Conservation (phyloP, 2,329 filamentous ascomycete species). For the Arthroderma sp. region DNA sequence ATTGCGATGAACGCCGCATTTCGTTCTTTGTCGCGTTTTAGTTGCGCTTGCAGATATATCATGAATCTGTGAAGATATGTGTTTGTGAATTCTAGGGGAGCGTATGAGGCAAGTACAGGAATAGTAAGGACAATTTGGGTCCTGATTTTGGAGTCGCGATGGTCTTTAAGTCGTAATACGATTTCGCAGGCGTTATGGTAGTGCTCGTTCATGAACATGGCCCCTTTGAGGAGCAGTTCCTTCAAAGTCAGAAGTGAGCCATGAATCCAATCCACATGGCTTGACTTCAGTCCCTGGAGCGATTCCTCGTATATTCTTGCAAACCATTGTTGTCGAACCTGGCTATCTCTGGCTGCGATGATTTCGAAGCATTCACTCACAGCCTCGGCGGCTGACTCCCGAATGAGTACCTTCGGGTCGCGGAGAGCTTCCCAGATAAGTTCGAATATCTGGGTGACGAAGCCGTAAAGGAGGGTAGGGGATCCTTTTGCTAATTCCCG, state of each 20-base stretch:
- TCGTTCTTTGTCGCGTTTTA: conserved; percentile 88
- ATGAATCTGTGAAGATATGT: conserved; percentile 90
- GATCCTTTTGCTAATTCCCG: conserved; percentile 85
- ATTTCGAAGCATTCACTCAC: conserved; percentile 94
- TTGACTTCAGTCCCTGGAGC: conserved; percentile 61
- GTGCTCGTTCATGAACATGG: conserved; percentile 97
- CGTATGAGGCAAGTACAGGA: conserved; percentile 82
- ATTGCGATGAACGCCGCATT: conserved; percentile 94
- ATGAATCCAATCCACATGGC: conserved; percentile 77
- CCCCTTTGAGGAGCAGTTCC: conserved; percentile 83
- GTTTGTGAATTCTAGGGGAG: conserved; percentile 76
- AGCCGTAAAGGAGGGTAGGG: conserved; percentile 88
- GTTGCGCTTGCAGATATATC: conserved; percentile 83
- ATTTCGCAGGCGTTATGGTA: conserved; percentile 90
- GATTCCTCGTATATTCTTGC: conserved; percentile 80
- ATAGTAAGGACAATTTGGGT: conserved; percentile 85
- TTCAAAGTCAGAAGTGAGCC: conserved; percentile 88
- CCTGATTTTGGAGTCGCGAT: conserved; percentile 74
- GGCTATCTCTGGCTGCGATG: conserved; percentile 79
- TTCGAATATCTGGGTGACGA: conserved; percentile 88
- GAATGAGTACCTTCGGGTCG: conserved; percentile 79
- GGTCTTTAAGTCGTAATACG: conserved; percentile 82
- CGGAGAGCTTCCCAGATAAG: conserved; percentile 91
- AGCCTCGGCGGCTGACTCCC: conserved; percentile 81
- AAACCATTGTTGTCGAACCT: conserved; percentile 79